phyloP scores from a whole-genome alignment of 2,329 filamentous ascomycete genomes.

The Ascomycota sp. region DNA sequence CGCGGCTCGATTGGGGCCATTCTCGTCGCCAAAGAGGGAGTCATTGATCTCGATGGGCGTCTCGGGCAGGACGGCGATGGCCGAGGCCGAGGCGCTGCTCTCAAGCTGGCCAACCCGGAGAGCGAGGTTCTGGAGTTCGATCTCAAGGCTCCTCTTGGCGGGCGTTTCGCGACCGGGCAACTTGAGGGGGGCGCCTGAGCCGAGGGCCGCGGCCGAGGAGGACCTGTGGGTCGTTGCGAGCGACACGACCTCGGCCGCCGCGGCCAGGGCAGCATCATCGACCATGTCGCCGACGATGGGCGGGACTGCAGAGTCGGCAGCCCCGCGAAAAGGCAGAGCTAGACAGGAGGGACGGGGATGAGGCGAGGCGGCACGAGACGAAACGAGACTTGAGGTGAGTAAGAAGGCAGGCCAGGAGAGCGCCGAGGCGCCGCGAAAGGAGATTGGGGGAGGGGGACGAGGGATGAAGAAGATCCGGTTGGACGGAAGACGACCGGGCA shows the following conservation, averaged over 20 bases:
- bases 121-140: slow-evolving; percentile 61
- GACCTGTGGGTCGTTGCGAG: slow-evolving; percentile 25
- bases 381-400: no score
- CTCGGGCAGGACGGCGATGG: slow-evolving; percentile 46
- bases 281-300: slow-evolving; percentile 19
- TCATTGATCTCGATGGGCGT: slow-evolving; percentile 59
- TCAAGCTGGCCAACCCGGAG: slow-evolving; percentile 67
- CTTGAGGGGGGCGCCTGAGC: slow-evolving; percentile 31
- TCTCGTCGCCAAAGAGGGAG: slow-evolving; percentile 40
- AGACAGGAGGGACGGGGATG: neutral
- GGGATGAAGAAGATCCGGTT: no score
- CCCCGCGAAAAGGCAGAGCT: slow-evolving; percentile 4
- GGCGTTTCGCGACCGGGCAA: slow-evolving; percentile 59
- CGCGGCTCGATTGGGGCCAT: slow-evolving; percentile 25
- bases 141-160: slow-evolving; percentile 62
- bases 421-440: no score
- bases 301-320: slow-evolving; percentile 9
- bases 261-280: slow-evolving; percentile 33
- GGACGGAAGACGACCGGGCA: no score
- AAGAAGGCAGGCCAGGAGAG: no score
- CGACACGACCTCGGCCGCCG: slow-evolving; percentile 30
- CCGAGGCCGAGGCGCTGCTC: slow-evolving; percentile 44
- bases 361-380: neutral
- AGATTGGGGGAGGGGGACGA: no score
- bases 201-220: slow-evolving; percentile 17